Evolutionary conservation across 1,284 basidiomycete genomes (phyloP).

Genomic region (Cryptococcus maquisensis): DNA sequence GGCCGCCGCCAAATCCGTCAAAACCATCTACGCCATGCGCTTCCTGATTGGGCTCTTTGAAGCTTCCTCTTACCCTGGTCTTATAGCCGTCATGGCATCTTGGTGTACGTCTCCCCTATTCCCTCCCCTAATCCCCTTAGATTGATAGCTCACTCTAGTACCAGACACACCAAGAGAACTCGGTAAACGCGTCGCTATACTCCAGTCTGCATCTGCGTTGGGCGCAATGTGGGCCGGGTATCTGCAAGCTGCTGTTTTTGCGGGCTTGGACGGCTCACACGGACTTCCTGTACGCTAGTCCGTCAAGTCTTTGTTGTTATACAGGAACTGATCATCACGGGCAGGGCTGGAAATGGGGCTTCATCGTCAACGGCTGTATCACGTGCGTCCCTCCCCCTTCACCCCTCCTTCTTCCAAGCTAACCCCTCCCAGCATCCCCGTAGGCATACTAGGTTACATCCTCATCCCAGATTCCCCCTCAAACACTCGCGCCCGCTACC

Average conservation of each 20-base stretch:
- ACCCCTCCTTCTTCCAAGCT: background rate
- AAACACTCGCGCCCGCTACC: slow-evolving; percentile 13
- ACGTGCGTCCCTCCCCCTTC: background rate
- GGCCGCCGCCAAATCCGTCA: slow-evolving; percentile 16
- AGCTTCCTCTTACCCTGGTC: slow-evolving; percentile 23
- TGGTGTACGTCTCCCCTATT: background rate
- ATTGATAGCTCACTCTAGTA: background rate
- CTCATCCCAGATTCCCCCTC: slow-evolving; percentile 42
- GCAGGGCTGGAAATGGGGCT: background rate
- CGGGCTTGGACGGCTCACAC: background rate
- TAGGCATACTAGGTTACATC: slow-evolving; percentile 26
- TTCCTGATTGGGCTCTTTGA: slow-evolving; percentile 39
- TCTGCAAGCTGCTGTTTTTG: background rate
- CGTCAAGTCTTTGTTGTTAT: too few species aligned
- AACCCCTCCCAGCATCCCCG: background rate
- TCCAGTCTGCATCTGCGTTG: background rate
- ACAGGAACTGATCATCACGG: background rate
- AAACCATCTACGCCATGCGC: slow-evolving; percentile 31
- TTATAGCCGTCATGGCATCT: background rate
- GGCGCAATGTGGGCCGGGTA: background rate
- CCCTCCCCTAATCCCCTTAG: background rate
- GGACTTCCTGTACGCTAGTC: background rate
- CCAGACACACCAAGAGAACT: background rate
- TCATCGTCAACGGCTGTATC: background rate
- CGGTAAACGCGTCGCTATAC: background rate